Percentiles rank a stretch among this genome's conserved stretches.
Evolutionary conservation across 192 early-diverging fungal genomes (phyloP).

Genomic region (Podila clonocystis): DNA sequence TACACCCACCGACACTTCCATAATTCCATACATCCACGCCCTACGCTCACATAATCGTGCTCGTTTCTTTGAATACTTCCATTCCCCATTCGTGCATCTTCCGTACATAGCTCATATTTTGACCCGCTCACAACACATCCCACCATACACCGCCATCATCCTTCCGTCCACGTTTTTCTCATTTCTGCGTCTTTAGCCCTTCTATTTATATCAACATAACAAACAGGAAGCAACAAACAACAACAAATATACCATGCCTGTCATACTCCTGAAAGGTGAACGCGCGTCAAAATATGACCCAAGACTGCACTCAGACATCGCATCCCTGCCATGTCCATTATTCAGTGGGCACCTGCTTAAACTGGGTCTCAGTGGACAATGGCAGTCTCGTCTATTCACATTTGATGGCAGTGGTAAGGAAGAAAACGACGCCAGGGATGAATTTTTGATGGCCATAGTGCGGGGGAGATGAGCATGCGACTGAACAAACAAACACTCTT

Average conservation of each 20-base stretch:
- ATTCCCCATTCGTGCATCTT: not conserved
- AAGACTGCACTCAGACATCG: not conserved
- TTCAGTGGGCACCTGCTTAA: slow-evolving; percentile 37
- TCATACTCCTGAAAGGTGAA: not conserved
- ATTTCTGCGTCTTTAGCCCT: no score
- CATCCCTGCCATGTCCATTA: slow-evolving; percentile 10
- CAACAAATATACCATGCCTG: not conserved
- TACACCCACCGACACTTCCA: not conserved
- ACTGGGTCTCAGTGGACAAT: slow-evolving; percentile 26
- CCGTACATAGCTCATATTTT: no score
- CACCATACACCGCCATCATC: no score
- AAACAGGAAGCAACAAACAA: not conserved
- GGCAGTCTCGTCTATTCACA: slow-evolving; percentile 39
- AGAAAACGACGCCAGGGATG: not conserved
- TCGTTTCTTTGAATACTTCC: not conserved
- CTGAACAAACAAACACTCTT: no score
- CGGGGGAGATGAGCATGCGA: no score
- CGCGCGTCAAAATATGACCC: slow-evolving; percentile 2
- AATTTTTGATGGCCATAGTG: no score
- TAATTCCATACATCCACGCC: not conserved
- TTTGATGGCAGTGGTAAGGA: slow-evolving; percentile 38
- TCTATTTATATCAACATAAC: no score
- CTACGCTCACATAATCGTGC: not conserved
- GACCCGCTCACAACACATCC: no score
- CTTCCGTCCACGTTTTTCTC: no score